phyloP scores from a whole-genome alignment of 345 rosid genomes.

The Brassica carinata region DNA sequence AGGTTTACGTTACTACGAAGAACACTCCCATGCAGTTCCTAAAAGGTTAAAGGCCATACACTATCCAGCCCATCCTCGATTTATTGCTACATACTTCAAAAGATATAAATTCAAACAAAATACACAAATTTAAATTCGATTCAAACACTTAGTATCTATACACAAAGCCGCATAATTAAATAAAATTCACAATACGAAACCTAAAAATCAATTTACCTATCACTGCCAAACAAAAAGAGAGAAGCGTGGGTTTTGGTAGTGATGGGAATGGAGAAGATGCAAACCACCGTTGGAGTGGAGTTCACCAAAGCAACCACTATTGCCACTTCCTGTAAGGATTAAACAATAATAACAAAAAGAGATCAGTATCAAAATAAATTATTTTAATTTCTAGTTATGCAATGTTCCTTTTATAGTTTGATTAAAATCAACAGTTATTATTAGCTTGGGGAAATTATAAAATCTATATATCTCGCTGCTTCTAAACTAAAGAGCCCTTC shows the following conservation, averaged over 20 bases:
- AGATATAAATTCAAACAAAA: background rate
- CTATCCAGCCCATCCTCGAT: background rate
- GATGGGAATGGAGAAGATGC: constrained; percentile 31
- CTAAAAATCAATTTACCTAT: background rate
- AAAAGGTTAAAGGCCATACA: background rate
- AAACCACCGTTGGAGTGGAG: constrained; percentile 32
- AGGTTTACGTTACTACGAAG: background rate
- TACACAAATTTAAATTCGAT: background rate
- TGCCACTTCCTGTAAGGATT: background rate
- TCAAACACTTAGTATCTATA: background rate
- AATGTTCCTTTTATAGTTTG: background rate
- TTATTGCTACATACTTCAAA: background rate
- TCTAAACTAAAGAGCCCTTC: background rate
- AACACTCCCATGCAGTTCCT: background rate
- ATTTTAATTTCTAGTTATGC: background rate
- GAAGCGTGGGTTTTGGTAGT: constrained; percentile 22
- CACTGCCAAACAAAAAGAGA: constrained; percentile 5
- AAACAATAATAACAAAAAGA: background rate
- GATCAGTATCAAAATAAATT: background rate
- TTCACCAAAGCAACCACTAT: constrained; percentile 39
- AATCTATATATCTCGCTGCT: no score
- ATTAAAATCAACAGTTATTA: background rate
- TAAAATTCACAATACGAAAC: background rate
- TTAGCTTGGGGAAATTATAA: background rate
- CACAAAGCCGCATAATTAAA: background rate